Conservation (phyloP, 2,329 filamentous ascomycete species). For the Daldinia eschscholtzii region DNA sequence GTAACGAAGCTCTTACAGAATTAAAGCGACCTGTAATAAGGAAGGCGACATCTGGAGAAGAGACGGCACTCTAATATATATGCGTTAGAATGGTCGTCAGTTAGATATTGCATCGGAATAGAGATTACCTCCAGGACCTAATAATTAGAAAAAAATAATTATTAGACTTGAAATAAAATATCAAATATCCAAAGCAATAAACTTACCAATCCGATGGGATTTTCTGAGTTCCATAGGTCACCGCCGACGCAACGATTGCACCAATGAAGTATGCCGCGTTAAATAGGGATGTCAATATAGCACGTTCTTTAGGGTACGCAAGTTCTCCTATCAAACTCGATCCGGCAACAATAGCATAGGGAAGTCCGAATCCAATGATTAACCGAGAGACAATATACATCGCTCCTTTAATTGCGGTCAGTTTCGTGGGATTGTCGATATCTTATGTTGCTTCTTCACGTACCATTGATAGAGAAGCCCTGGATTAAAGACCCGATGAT, state of each 20-base stretch:
- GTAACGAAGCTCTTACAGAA: slow-evolving; percentile 52
- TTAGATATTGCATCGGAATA: slow-evolving; percentile 33
- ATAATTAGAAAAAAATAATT: not conserved
- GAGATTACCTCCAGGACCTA: slow-evolving; percentile 54
- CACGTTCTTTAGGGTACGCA: slow-evolving; percentile 71
- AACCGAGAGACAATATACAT: slow-evolving; percentile 73
- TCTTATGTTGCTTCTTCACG: slow-evolving; percentile 22
- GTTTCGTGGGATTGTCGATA: not conserved
- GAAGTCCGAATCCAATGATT: slow-evolving; percentile 72
- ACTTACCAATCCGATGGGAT: slow-evolving; percentile 51
- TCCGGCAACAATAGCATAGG: slow-evolving; percentile 69
- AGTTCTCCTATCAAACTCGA: slow-evolving; percentile 71
- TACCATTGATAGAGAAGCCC: slow-evolving; percentile 61
- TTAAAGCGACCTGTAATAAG: slow-evolving; percentile 55
- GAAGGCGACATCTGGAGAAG: slow-evolving; percentile 60
- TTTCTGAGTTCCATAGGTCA: slow-evolving; percentile 60
- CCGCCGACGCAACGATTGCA: slow-evolving; percentile 62
- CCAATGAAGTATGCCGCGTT: slow-evolving; percentile 70
- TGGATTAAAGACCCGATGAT: slow-evolving; percentile 66
- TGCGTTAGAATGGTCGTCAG: slow-evolving; percentile 43
- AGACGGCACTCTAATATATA: slow-evolving; percentile 57
- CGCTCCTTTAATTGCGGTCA: slow-evolving; percentile 54
- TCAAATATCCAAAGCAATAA: not conserved
- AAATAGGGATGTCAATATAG: slow-evolving; percentile 69
- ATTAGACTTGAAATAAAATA: slow-evolving; percentile 32